Conservation (phyloP, 306 rosid genomes). For the Dalbergia oliveri region DNA sequence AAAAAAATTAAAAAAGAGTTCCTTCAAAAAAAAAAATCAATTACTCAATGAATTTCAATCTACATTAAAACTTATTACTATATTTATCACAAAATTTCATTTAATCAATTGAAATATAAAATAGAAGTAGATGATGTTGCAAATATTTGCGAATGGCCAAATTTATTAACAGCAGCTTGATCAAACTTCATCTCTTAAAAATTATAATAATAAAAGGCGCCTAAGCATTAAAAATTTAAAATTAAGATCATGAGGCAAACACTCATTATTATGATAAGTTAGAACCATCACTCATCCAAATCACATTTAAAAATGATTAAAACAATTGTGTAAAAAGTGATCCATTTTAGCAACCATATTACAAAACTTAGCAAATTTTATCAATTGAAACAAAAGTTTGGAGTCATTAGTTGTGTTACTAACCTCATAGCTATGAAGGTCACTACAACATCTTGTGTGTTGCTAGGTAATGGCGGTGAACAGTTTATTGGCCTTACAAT, state of each 20-base stretch:
- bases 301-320: neutral
- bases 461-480: slow-evolving; percentile 60
- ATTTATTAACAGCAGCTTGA: neutral
- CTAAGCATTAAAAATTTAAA: slow-evolving; percentile 2
- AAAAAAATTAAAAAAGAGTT: neutral
- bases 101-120: slow-evolving; percentile 1
- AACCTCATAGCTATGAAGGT: slow-evolving; percentile 79
- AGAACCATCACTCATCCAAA: neutral
- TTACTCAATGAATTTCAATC: neutral
- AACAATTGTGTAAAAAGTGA: slow-evolving; percentile 9
- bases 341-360: slow-evolving; percentile 21
- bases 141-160: neutral
- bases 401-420: slow-evolving; percentile 41
- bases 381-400: slow-evolving; percentile 4
- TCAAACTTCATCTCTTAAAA: slow-evolving; percentile 5
- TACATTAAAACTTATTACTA: neutral
- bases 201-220: neutral
- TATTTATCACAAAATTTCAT: neutral
- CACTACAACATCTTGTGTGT: slow-evolving; percentile 61
- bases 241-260: slow-evolving; percentile 7
- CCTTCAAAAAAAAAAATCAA: neutral
- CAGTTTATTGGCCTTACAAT: slow-evolving; percentile 79
- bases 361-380: slow-evolving; percentile 7
- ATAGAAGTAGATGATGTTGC: neutral
- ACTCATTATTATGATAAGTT: neutral